Conservation (phyloP, 495 filamentous ascomycete genomes). For the Penicillium salamii region DNA sequence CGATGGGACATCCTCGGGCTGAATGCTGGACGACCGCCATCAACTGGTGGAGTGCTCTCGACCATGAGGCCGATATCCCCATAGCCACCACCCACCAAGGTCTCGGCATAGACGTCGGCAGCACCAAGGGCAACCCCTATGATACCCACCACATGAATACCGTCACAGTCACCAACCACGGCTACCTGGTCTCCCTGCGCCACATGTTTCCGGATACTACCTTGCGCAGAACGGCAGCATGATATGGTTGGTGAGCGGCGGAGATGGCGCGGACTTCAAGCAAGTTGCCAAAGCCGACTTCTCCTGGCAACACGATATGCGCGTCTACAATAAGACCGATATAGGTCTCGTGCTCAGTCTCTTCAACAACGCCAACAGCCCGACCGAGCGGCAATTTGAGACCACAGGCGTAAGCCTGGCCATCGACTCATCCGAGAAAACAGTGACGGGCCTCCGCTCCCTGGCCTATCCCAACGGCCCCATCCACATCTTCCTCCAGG, state of each 20-base stretch:
- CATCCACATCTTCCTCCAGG: slow-evolving; percentile 45
- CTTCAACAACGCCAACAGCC: slow-evolving; percentile 39
- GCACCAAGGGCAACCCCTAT: slow-evolving; percentile 23
- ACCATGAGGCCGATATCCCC: slow-evolving; percentile 21
- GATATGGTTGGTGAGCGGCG: slow-evolving; percentile 37
- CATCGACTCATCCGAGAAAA: slow-evolving; percentile 39
- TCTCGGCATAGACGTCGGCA: slow-evolving; percentile 17
- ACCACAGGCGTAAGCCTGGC: slow-evolving; percentile 38
- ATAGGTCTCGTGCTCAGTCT: slow-evolving; percentile 23
- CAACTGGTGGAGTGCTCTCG: slow-evolving; percentile 32
- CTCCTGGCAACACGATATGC: slow-evolving; percentile 45
- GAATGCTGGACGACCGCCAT: slow-evolving; percentile 44
- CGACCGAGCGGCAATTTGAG: slow-evolving; percentile 21
- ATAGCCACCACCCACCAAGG: slow-evolving; percentile 26
- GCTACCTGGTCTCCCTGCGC: slow-evolving; percentile 38
- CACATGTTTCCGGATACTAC: slow-evolving; percentile 36
- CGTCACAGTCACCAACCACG: slow-evolving; percentile 31
- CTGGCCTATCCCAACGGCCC: slow-evolving; percentile 32
- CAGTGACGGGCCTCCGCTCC: slow-evolving; percentile 31
- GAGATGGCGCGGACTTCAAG: slow-evolving; percentile 42
- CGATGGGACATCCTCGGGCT: slow-evolving; percentile 35
- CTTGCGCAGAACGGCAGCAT: slow-evolving; percentile 36
- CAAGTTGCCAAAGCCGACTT: slow-evolving; percentile 37
- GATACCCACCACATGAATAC: slow-evolving; percentile 45
- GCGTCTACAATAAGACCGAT: slow-evolving; percentile 35